Percentiles rank a stretch among this genome's conserved stretches.
These are phyloP conservation scores for Pelargonium hybrid DNA, from an alignment of 441 rosid species.

Conservation along the genomic window DNA sequence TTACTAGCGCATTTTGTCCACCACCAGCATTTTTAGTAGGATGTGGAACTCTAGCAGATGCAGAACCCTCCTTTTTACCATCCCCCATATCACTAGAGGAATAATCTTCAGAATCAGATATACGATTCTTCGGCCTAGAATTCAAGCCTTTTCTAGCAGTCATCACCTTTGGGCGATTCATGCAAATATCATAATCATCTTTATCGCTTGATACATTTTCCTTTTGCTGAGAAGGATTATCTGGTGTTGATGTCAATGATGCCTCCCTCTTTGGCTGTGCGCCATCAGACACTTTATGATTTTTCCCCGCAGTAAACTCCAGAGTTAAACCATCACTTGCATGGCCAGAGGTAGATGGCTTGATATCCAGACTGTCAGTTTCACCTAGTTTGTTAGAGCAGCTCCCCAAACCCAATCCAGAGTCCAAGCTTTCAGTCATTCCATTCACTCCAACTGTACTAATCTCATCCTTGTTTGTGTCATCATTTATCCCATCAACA, in stretches of 20 bases:
- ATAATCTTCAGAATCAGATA: constrained; percentile 7
- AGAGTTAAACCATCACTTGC: constrained; percentile 29
- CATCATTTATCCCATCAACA: constrained; percentile 33
- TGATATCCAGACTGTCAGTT: constrained; percentile 38
- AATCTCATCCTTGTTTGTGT: constrained; percentile 26
- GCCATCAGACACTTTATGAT: constrained; percentile 27
- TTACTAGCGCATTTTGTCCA: constrained; percentile 28
- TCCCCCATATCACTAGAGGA: background rate
- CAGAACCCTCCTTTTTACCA: background rate
- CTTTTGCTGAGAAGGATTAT: constrained; percentile 24
- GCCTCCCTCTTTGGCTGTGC: constrained; percentile 26
- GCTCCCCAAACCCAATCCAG: constrained; percentile 29
- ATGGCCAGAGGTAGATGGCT: constrained; percentile 33
- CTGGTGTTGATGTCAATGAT: constrained; percentile 25
- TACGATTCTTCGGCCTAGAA: background rate
- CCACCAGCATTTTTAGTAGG: constrained; percentile 20
- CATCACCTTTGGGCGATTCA: constrained; percentile 14
- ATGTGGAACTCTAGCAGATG: background rate
- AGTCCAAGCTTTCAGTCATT: constrained; percentile 27
- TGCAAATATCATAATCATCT: constrained; percentile 23
- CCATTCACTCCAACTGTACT: constrained; percentile 21
- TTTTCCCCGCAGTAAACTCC: constrained; percentile 34
- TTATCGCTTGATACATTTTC: constrained; percentile 32
- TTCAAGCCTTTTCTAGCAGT: background rate
- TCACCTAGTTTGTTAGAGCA: constrained; percentile 28